These are phyloP conservation scores for Gnetum montanum DNA, from an alignment of 75 land plant species.

Conservation along the genomic window DNA sequence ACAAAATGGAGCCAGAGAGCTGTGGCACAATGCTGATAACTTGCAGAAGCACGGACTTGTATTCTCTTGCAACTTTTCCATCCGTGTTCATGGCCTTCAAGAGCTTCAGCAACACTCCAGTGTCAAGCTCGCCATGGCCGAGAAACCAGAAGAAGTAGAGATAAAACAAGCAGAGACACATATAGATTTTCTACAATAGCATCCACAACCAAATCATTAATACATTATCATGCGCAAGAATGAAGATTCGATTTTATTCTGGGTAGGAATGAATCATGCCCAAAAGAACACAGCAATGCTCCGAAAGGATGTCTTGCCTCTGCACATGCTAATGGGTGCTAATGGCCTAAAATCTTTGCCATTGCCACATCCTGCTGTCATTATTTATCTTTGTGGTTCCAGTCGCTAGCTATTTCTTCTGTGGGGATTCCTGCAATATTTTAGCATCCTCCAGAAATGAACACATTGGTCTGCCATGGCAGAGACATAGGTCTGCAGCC, in stretches of 20 bases:
- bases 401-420: background rate
- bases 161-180: background rate
- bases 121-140: conserved; percentile 50
- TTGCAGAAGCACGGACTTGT: conserved; percentile 62
- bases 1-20: conserved; percentile 60
- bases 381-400: background rate
- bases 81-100: conserved; percentile 76
- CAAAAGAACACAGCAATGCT: background rate
- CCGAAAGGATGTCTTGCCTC: background rate
- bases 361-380: background rate
- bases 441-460: no score
- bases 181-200: background rate
- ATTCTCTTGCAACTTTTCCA: conserved; percentile 62
- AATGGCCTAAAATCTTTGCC: background rate
- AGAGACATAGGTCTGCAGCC: no score
- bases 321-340: background rate
- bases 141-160: background rate
- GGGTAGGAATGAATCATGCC: no score
- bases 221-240: no score
- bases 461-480: no score
- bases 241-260: no score
- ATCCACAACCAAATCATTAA: background rate
- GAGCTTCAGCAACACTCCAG: conserved; percentile 72
- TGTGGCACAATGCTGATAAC: conserved; percentile 84
- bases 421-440: no score